A percentile compares a stretch with the other conserved stretches of the same genome.
Evolutionary conservation across 768 basidiomycete species (phyloP).

Genomic region (Hypholoma sublateritium): DNA sequence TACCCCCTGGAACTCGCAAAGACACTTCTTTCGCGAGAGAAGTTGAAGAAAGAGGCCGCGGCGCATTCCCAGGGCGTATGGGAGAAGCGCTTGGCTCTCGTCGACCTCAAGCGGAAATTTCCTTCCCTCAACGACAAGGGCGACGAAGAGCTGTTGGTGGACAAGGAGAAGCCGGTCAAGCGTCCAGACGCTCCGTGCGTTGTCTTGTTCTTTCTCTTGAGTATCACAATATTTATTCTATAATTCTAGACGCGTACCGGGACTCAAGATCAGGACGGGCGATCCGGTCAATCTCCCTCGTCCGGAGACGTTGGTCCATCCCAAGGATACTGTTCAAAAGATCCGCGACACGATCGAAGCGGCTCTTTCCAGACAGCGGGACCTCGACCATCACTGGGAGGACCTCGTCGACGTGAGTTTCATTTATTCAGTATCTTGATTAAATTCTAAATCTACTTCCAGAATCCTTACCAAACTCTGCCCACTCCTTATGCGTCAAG

Average conservation of each 20-base stretch:
- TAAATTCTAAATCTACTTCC: conserved; percentile 1
- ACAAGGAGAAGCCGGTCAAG: conserved; percentile 68
- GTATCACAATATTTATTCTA: conserved; percentile 9
- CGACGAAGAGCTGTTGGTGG: conserved; percentile 72
- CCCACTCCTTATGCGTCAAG: conserved; percentile 58
- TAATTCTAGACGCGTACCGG: conserved; percentile 41
- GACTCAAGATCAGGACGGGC: conserved; percentile 53
- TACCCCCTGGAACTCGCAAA: conserved; percentile 74
- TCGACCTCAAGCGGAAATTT: conserved; percentile 78
- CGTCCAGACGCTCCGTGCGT: conserved; percentile 44
- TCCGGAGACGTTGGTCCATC: conserved; percentile 50
- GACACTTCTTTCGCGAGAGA: conserved; percentile 70
- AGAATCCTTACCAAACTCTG: conserved; percentile 74
- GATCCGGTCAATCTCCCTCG: conserved; percentile 43
- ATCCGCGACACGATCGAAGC: conserved; percentile 66
- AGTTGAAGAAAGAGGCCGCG: conserved; percentile 65
- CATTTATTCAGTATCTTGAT: not conserved
- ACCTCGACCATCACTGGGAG: conserved; percentile 81
- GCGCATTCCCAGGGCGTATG: conserved; percentile 65
- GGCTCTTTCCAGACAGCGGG: conserved; percentile 62
- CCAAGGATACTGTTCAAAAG: conserved; percentile 61
- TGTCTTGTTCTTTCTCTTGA: not conserved
- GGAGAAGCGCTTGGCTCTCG: conserved; percentile 74
- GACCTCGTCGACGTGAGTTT: conserved; percentile 76
- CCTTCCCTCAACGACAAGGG: conserved; percentile 58